Percentiles rank a stretch among this genome's conserved stretches.
Evolutionary conservation across 2,329 filamentous ascomycete genomes (phyloP).

Genomic region (Paracorniculantispora psalliotae): DNA sequence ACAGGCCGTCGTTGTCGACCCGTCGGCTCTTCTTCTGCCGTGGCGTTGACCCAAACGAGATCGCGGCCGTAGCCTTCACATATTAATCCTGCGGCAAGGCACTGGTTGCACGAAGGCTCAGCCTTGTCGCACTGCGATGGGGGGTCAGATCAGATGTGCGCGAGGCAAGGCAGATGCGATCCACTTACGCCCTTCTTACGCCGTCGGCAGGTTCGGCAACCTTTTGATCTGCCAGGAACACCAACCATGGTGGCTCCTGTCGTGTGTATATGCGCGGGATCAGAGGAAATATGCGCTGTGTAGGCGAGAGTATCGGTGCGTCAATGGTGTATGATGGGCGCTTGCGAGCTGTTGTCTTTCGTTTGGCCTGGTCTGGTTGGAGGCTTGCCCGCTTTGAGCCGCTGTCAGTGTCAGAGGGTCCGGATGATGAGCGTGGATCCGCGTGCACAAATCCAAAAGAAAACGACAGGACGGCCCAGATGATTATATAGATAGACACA

Average conservation of each 20-base stretch:
- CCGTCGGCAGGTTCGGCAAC: slow-evolving; percentile 7
- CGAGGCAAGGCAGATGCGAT: neutral
- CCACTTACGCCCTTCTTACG: slow-evolving; percentile 8
- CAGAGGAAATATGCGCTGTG: too few relatives aligned
- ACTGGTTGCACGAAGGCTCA: slow-evolving; percentile 5
- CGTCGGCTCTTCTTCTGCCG: neutral
- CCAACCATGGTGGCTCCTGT: neutral
- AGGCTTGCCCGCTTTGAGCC: neutral
- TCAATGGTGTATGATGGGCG: too few relatives aligned
- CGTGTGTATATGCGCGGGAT: neutral
- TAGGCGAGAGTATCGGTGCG: neutral
- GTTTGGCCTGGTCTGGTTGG: too few relatives aligned
- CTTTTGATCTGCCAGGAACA: slow-evolving; percentile 5
- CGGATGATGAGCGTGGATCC: neutral
- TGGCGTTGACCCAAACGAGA: slow-evolving; percentile 11
- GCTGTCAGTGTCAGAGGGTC: neutral
- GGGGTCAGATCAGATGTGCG: neutral
- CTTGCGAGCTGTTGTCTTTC: too few relatives aligned
- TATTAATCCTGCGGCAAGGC: neutral
- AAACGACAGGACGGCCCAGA: neutral
- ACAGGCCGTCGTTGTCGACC: neutral
- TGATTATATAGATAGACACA: neutral
- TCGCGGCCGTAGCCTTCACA: slow-evolving; percentile 8
- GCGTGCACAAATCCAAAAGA: neutral
- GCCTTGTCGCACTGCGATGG: slow-evolving; percentile 2